These are phyloP conservation scores for Puccinellia tenuiflora DNA, from an alignment of 176 grass and related monocot species.

Conservation along the genomic window DNA sequence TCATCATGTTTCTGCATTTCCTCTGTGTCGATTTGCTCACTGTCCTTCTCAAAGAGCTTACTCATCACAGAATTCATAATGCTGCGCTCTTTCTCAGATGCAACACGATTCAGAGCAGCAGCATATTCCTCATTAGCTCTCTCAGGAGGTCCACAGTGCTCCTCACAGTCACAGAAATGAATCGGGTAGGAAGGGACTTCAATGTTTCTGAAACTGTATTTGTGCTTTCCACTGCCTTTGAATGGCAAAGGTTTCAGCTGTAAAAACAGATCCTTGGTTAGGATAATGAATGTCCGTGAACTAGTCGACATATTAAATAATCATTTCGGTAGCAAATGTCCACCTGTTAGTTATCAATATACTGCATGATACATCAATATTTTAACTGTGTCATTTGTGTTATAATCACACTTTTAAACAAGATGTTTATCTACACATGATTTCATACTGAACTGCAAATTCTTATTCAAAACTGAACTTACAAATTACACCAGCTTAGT, in stretches of 20 bases:
- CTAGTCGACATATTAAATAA: not conserved
- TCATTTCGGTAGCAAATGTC: not conserved
- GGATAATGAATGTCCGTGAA: not conserved
- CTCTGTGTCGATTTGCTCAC: slow-evolving; percentile 24
- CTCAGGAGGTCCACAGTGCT: slow-evolving; percentile 73
- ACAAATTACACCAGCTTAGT: not conserved
- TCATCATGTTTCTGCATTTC: slow-evolving; percentile 12
- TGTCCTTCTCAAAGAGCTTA: slow-evolving; percentile 63
- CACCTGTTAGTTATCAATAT: not conserved
- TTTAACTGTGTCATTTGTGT: not conserved
- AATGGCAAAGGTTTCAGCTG: slow-evolving; percentile 74
- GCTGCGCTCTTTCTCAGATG: slow-evolving; percentile 69
- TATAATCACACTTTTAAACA: not conserved
- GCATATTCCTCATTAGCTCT: slow-evolving; percentile 56
- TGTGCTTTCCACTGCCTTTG: slow-evolving; percentile 95
- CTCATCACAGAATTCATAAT: slow-evolving; percentile 93
- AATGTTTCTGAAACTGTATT: slow-evolving; percentile 90
- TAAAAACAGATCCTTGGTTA: slow-evolving; percentile 10
- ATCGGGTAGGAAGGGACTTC: slow-evolving; percentile 77
- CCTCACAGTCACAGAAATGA: slow-evolving; percentile 98
- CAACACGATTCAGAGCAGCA: slow-evolving; percentile 56
- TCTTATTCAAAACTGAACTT: not conserved
- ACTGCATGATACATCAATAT: not conserved
- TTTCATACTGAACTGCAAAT: not conserved
- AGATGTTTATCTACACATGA: not conserved